phyloP scores from a whole-genome alignment of 1,139 yeast genomes.

The Taphrina wiesneri region DNA sequence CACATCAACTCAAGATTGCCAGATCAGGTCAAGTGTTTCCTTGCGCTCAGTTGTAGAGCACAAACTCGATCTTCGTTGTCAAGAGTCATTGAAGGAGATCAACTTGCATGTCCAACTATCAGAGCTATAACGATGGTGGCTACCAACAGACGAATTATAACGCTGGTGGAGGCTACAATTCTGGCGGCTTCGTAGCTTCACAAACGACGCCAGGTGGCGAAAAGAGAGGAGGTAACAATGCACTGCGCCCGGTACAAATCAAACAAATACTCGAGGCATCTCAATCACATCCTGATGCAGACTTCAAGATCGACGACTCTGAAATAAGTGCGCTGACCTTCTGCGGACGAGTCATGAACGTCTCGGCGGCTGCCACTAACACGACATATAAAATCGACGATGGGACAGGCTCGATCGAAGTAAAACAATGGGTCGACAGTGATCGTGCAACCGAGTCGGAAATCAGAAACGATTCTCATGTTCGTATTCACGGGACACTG shows the following conservation, averaged over 20 bases:
- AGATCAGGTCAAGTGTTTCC: neutral
- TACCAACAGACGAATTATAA: slow-evolving; percentile 28
- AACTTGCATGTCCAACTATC: slow-evolving; percentile 13
- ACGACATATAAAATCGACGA: slow-evolving; percentile 66
- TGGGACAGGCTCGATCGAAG: slow-evolving; percentile 81
- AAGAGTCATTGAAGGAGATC: too few species aligned
- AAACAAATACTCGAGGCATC: slow-evolving; percentile 71
- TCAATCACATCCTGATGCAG: slow-evolving; percentile 72
- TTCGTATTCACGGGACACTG: slow-evolving; percentile 69
- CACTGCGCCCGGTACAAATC: slow-evolving; percentile 72
- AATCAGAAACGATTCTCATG: slow-evolving; percentile 55
- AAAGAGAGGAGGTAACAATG: slow-evolving; percentile 9
- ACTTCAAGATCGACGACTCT: slow-evolving; percentile 65
- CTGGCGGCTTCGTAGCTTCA: slow-evolving; percentile 26
- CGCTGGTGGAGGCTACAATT: slow-evolving; percentile 27
- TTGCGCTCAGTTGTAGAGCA: too few species aligned
- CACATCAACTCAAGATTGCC: too few species aligned
- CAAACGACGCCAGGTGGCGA: slow-evolving; percentile 29
- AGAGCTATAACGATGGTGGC: slow-evolving; percentile 19
- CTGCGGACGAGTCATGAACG: slow-evolving; percentile 64
- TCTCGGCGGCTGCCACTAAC: slow-evolving; percentile 46
- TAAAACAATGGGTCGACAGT: slow-evolving; percentile 45
- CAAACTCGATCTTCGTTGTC: too few species aligned
- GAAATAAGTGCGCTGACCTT: slow-evolving; percentile 62
- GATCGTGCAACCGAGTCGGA: slow-evolving; percentile 38